These are phyloP conservation scores for Zygoascus hellenicus DNA, from an alignment of 1,139 yeast genomes.

Conservation along the genomic window DNA sequence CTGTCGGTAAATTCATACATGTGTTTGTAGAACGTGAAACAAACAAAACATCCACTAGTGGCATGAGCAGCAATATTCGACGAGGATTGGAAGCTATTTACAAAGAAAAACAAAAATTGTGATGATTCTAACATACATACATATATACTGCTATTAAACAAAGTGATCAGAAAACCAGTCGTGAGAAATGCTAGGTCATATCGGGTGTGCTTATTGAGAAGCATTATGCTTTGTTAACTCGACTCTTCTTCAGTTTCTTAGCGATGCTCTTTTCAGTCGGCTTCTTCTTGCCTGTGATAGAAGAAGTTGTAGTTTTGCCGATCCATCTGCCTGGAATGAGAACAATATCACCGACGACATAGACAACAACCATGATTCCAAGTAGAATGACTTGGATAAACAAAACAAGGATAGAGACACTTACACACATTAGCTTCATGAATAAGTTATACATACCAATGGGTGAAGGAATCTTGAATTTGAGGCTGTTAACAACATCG, in stretches of 20 bases:
- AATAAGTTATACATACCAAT: constrained; percentile 8
- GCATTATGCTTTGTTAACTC: constrained; percentile 1
- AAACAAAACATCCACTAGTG: background rate
- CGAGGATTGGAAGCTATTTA: constrained; percentile 6
- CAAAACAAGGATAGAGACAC: constrained; percentile 22
- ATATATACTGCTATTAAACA: constrained; percentile 21
- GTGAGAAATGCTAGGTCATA: constrained; percentile 20
- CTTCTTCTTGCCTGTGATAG: constrained; percentile 29
- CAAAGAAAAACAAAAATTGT: background rate
- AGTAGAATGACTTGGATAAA: constrained; percentile 25
- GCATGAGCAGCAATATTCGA: background rate
- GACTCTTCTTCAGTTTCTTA: constrained; percentile 6
- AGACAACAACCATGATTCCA: constrained; percentile 27
- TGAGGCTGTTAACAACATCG: constrained; percentile 21
- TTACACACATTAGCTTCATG: constrained; percentile 16
- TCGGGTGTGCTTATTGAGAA: constrained; percentile 11
- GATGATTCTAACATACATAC: background rate
- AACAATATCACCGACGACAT: constrained; percentile 26
- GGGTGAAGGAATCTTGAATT: constrained; percentile 7
- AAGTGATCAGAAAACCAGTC: constrained; percentile 22
- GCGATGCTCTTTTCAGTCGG: constrained; percentile 16
- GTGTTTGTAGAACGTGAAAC: constrained; percentile 27
- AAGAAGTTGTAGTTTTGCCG: constrained; percentile 11
- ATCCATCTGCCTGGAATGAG: constrained; percentile 17
- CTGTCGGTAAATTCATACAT: constrained; percentile 29